A percentile compares a stretch with the other conserved stretches of the same genome.
phyloP scores from a whole-genome alignment of 768 basidiomycete species.

The Mycena chlorophos region DNA sequence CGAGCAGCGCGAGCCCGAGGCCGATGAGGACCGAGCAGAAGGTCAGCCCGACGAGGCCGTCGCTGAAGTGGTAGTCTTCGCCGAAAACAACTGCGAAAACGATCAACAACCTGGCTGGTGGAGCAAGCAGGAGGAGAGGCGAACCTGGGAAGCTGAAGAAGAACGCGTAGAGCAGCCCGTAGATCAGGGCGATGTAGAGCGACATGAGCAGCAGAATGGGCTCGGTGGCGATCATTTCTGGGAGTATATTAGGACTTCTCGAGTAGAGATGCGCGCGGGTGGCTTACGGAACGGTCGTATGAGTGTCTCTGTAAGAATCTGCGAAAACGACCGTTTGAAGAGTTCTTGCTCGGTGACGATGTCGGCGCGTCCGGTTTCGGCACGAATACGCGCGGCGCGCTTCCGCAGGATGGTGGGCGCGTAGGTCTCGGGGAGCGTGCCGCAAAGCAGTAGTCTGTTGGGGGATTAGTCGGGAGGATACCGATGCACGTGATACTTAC shows the following conservation, averaged over 20 bases:
- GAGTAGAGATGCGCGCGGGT: background rate
- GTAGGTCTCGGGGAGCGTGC: constrained; percentile 47
- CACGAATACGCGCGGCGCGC: constrained; percentile 40
- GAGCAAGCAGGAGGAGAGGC: constrained; percentile 29
- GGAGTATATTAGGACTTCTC: background rate
- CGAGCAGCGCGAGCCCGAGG: constrained; percentile 33
- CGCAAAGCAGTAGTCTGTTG: constrained; percentile 15
- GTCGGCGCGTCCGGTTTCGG: constrained; percentile 34
- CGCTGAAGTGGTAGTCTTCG: constrained; percentile 36
- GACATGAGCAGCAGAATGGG: constrained; percentile 47
- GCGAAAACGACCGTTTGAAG: constrained; percentile 33
- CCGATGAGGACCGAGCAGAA: constrained; percentile 44
- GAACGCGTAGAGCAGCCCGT: constrained; percentile 32
- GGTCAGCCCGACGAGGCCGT: constrained; percentile 38
- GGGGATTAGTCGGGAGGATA: background rate
- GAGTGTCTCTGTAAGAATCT: constrained; percentile 41
- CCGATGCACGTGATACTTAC: constrained; percentile 14
- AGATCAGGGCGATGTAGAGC: constrained; percentile 45
- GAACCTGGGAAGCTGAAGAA: constrained; percentile 29
- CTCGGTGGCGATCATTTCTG: constrained; percentile 43
- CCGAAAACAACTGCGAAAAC: constrained; percentile 39
- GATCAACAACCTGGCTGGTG: constrained; percentile 15
- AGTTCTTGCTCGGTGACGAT: constrained; percentile 45
- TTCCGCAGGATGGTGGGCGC: constrained; percentile 42
- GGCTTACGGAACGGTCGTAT: constrained; percentile 40